Evolutionary conservation across 2,329 filamentous ascomycete species (phyloP), one percentile per base, ranked within the genome.

Genomic region (Fusarium nelsonii): DNA sequence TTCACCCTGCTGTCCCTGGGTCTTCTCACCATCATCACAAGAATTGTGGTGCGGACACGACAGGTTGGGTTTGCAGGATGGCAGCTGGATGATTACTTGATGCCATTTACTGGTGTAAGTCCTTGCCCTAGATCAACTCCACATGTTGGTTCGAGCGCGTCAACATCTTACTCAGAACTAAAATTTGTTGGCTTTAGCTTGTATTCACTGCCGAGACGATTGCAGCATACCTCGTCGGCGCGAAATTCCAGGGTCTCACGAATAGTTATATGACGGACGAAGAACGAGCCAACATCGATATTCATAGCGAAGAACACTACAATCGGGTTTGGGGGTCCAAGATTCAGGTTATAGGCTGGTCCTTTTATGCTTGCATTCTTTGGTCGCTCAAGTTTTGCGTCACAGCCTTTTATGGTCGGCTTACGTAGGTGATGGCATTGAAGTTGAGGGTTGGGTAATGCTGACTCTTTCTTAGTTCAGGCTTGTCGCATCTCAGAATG

Each of bases 261-360:
- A 72, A 72, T 16, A 72, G 70, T 32, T 72, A 72, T 50, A 72
- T 72, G 67, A 63, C 63, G 5, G 59, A 58, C 0, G 46, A 65
- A 3, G 26, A 72, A 20, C 67, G 70, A 16, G 70, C 69, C 23
- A 43, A 33, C 33, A 53, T 72, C 52, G 70, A 72, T 8, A 2
- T 48, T 2, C 20, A 58, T 4, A 37, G 70, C 2, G 15, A 15
- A 11, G 70, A 73, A 23, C 61, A 73, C 12, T 72, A 54, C 32
- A 72, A 73, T 30, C 71, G 76, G 7, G 62, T 72, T 46, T 69
- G 51, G 68, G 77, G 80, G 49, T 73, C 74, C 51, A 71, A 70
- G 69, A 69, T 78, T 62, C 74, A 81, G 61, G 49, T 75, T 6
- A 64, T 74, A 26, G 69, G 74, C 26, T 78, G 76, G 76, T 76